Conservation (phyloP, 768 basidiomycete species). For the Mrakia gelida region DNA sequence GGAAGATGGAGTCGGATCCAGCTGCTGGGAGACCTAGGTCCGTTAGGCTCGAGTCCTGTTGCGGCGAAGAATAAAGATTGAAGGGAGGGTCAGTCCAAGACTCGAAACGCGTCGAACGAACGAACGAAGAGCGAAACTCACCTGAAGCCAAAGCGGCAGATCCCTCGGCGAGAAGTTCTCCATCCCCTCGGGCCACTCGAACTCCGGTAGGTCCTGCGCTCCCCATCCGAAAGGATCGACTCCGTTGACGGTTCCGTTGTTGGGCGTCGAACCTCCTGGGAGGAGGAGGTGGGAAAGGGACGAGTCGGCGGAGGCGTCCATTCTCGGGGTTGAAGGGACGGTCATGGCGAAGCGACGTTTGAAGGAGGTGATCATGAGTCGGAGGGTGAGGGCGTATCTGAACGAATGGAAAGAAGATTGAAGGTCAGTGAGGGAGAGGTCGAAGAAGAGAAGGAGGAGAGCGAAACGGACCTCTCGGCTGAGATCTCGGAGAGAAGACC, state of each 20-base stretch:
- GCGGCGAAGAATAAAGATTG: too few species aligned
- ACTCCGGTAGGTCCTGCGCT: slow-evolving; percentile 63
- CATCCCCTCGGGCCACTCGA: slow-evolving; percentile 54
- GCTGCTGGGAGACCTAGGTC: slow-evolving; percentile 89
- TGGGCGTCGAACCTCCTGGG: not conserved
- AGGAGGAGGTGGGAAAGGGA: slow-evolving; percentile 7
- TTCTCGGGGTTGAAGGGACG: slow-evolving; percentile 39
- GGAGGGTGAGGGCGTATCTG: slow-evolving; percentile 82
- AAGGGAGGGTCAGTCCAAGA: not conserved
- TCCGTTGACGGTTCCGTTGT: not conserved
- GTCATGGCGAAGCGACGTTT: slow-evolving; percentile 76
- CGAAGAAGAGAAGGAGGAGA: not conserved
- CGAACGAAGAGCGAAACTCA: not conserved
- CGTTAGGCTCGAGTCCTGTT: slow-evolving; percentile 49
- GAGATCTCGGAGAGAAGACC: slow-evolving; percentile 87
- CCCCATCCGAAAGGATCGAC: slow-evolving; percentile 19
- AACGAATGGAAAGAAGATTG: not conserved
- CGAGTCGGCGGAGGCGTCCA: not conserved
- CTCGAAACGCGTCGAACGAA: slow-evolving; percentile 53
- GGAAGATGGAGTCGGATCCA: slow-evolving; percentile 84
- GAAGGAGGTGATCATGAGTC: slow-evolving; percentile 88
- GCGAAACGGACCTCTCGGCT: slow-evolving; percentile 65
- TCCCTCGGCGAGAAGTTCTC: slow-evolving; percentile 66
- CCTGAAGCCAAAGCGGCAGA: slow-evolving; percentile 82
- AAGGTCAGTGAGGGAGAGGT: not conserved